These are phyloP conservation scores for Tolypocladium pustulatum DNA, from an alignment of 2,329 filamentous ascomycete species.

Conservation along the genomic window DNA sequence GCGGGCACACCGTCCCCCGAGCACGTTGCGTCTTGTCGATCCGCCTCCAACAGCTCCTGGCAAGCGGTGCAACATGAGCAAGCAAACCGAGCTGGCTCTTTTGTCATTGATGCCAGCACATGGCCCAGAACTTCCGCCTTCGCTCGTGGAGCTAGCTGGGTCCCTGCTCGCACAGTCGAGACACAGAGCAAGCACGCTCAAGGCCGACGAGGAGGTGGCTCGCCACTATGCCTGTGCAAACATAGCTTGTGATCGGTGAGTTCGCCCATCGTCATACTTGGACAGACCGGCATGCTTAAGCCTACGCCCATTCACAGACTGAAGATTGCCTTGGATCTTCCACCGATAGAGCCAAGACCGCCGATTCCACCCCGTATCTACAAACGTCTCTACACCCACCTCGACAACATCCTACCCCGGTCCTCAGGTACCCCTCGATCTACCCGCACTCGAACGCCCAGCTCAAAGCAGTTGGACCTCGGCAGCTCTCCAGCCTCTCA, in stretches of 20 bases:
- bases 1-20: too few relatives aligned
- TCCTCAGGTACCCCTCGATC: slow-evolving; percentile 21
- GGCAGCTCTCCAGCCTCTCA: slow-evolving; percentile 15
- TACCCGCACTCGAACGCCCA: slow-evolving; percentile 20
- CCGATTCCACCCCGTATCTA: slow-evolving; percentile 74
- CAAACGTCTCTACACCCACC: slow-evolving; percentile 70
- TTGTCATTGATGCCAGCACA: slow-evolving; percentile 65
- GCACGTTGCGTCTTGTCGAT: neutral
- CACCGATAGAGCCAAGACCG: slow-evolving; percentile 62
- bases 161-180: slow-evolving; percentile 74
- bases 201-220: slow-evolving; percentile 80
- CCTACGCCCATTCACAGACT: slow-evolving; percentile 38
- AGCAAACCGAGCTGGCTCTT: slow-evolving; percentile 62
- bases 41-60: neutral
- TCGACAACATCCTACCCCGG: slow-evolving; percentile 59
- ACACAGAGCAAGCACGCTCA: slow-evolving; percentile 64
- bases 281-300: neutral
- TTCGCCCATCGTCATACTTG: neutral
- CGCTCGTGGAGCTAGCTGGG: slow-evolving; percentile 60
- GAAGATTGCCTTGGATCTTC: slow-evolving; percentile 66
- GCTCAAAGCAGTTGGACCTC: slow-evolving; percentile 17
- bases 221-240: slow-evolving; percentile 76
- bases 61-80: slow-evolving; percentile 47
- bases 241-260: slow-evolving; percentile 76
- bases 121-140: slow-evolving; percentile 53